A percentile compares a stretch with the other conserved stretches of the same genome.
Evolutionary conservation across 495 filamentous ascomycete species (phyloP).

Genomic region (Penicillium goetzii): DNA sequence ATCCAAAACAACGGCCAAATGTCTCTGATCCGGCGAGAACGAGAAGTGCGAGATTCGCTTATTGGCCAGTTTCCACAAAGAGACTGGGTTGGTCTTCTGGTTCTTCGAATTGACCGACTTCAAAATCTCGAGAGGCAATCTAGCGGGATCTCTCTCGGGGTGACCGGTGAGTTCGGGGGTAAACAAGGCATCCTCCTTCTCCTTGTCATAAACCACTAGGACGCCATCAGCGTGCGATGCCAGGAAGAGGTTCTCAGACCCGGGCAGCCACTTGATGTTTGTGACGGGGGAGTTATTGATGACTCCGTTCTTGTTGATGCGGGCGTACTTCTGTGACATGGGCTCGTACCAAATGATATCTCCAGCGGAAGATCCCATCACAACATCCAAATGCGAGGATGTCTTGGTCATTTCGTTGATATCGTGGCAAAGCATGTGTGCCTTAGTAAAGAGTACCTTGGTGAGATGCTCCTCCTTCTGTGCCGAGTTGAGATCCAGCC

Average conservation of each 20-base stretch:
- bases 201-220: constrained; percentile 97
- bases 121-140: constrained; percentile 60
- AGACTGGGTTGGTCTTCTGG: constrained; percentile 90
- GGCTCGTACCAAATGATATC: constrained; percentile 99
- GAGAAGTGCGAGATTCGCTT: constrained; percentile 86
- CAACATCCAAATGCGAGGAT: constrained; percentile 78
- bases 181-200: constrained; percentile 91
- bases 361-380: constrained; percentile 93
- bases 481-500: constrained; percentile 67
- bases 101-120: constrained; percentile 92
- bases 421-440: constrained; percentile 93
- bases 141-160: constrained; percentile 50
- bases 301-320: constrained; percentile 94
- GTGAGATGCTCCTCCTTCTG: constrained; percentile 80
- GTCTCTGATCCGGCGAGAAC: constrained; percentile 82
- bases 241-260: constrained; percentile 91
- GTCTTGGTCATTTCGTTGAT: constrained; percentile 83
- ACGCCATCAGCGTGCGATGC: constrained; percentile 92
- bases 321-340: constrained; percentile 91
- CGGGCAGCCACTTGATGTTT: constrained; percentile 89
- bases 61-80: constrained; percentile 87
- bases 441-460: constrained; percentile 95
- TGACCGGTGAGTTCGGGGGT: constrained; percentile 54
- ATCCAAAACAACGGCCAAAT: constrained; percentile 91
- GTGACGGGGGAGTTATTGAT: constrained; percentile 85